Conservation (phyloP, 257 asterid genomes). For the Penstemon davidsonii region DNA sequence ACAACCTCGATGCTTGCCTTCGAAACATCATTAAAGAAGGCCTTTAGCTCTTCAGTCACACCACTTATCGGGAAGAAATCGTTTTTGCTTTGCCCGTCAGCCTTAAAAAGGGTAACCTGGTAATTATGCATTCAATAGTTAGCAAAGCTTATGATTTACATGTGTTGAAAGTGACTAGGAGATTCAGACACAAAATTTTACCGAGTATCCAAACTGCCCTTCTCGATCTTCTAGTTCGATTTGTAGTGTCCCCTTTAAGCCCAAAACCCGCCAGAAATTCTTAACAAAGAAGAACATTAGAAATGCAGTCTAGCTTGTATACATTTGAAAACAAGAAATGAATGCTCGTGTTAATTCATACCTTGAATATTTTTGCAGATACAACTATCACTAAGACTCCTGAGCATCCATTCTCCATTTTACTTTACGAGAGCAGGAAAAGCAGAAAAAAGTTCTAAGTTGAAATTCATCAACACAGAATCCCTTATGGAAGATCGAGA, state of each 20-base stretch:
- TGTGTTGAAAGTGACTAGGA: neutral
- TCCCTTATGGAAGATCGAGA: neutral
- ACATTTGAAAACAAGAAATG: neutral
- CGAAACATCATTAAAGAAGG: constrained; percentile 74
- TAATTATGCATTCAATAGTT: constrained; percentile 3
- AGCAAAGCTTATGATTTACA: no score
- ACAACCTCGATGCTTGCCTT: constrained; percentile 59
- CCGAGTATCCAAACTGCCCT: constrained; percentile 55
- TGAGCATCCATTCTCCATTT: constrained; percentile 66
- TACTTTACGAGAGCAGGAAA: constrained; percentile 36
- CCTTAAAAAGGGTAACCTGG: constrained; percentile 48
- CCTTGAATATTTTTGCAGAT: constrained; percentile 59
- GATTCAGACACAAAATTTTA: constrained; percentile 21
- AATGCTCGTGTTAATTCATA: constrained; percentile 16
- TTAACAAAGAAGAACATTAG: constrained; percentile 11
- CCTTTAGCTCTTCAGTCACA: constrained; percentile 77
- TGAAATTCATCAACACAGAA: constrained; percentile 1
- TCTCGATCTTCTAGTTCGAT: constrained; percentile 49
- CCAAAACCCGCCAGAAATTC: constrained; percentile 55
- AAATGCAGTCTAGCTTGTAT: neutral
- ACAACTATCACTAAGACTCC: constrained; percentile 64
- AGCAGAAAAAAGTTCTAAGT: neutral
- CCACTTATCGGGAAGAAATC: constrained; percentile 70
- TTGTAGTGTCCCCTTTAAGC: constrained; percentile 64
- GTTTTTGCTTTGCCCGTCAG: constrained; percentile 63